Evolutionary conservation across 371 early-diverging fungal genomes (phyloP), one percentile per base, ranked within the genome.

Genomic region (Sporodiniella umbellata): DNA sequence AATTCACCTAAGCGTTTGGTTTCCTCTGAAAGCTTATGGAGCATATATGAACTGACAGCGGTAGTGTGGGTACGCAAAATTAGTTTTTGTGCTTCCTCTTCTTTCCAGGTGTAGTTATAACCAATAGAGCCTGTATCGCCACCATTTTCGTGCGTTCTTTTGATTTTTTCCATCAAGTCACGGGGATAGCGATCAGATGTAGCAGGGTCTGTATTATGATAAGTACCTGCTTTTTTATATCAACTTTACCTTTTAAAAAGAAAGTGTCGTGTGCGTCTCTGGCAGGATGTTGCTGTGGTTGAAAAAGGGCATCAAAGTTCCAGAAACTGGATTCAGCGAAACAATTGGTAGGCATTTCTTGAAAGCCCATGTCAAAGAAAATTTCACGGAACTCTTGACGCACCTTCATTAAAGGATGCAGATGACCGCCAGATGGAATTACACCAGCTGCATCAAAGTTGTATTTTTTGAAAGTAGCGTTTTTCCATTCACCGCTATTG

Each of bases 271-370:
- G 99, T 33, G 92, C 85, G 73, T 99, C 99, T 62, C 99, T 89
- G 11, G 99, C 96, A 48, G 99, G 96, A 75, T 99, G 99, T 70
- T 99, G 94, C 80, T 99, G 99, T 33, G 99, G 99, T 70, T 98
- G 98, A 87, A 98, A 99, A 51, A 99, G 88, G 24, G 98, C 93
- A 72, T 99, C 99, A 72, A 99, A 99, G 81, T 99, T 99, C 99
- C 99, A 99, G 89, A 99, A 99, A 64, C 98, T 94, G 40, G 93
- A 91, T 70, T 99, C 99, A 51, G 98, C 97, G 77, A 90, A 99
- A 71, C 89, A 83, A 83, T 93, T 94, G 51, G 99, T 96, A 30
- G 95, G 92, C 99, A 99, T 99, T 78, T 99, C 99, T 58, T 86
- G 81, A 84, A 99, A 99, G 4, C 98, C 98, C 78, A 99, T 89